Percentiles rank a stretch among this genome's conserved stretches.
Evolutionary conservation across 2,329 filamentous ascomycete genomes (phyloP).

Genomic region (Periconia sp.): DNA sequence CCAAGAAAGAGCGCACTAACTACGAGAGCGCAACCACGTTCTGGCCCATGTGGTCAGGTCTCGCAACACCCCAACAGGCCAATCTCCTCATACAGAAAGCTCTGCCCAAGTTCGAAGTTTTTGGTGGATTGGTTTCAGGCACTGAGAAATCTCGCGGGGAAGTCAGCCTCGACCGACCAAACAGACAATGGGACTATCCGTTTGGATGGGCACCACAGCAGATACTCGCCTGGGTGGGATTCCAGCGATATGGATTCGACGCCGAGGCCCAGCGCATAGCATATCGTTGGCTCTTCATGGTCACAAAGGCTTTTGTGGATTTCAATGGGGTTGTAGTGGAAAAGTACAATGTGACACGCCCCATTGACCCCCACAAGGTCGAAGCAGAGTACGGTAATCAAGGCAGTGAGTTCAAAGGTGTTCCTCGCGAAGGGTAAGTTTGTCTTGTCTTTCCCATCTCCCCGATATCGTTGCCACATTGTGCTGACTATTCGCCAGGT

Average conservation of each 20-base stretch:
- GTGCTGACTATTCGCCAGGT: no score
- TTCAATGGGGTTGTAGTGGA: conserved; percentile 98
- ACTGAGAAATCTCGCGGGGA: conserved; percentile 85
- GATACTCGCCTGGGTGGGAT: conserved; percentile 93
- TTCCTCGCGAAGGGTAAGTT: conserved; percentile 91
- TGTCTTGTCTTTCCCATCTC: no score
- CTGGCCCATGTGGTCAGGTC: conserved; percentile 96
- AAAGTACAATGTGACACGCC: conserved; percentile 95
- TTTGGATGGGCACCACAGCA: conserved; percentile 99
- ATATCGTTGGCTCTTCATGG: conserved; percentile 98
- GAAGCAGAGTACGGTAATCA: conserved; percentile 98
- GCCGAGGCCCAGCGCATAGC: conserved; percentile 86
- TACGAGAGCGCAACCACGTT: conserved; percentile 95
- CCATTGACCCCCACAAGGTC: conserved; percentile 87
- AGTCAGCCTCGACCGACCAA: conserved; percentile 79
- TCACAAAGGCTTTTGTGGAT: conserved; percentile 96
- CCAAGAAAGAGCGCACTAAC: conserved; percentile 73
- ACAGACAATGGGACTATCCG: conserved; percentile 97
- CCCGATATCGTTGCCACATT: no score
- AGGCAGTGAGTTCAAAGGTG: conserved; percentile 90
- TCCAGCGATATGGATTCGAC: conserved; percentile 87
- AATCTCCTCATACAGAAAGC: conserved; percentile 76
- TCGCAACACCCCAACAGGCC: conserved; percentile 85
- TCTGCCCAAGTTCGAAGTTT: conserved; percentile 83
- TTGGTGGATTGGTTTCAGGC: conserved; percentile 84